Evolutionary conservation across 768 basidiomycete species (phyloP).

Genomic region (Suillus ampliporus): DNA sequence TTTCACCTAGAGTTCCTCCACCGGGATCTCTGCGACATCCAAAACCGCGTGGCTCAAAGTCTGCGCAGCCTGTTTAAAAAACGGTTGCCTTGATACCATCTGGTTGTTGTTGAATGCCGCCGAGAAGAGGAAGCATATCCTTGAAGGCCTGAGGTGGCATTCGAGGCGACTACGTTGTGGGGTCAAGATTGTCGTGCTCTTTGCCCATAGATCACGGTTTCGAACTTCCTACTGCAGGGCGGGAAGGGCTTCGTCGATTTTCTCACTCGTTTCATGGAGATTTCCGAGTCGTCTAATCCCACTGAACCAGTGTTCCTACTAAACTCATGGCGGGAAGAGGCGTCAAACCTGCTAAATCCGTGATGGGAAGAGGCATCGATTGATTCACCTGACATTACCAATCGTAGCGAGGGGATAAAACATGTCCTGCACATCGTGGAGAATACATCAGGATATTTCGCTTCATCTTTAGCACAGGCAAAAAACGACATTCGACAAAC

Average conservation of each 20-base stretch:
- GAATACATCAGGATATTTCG: conserved; percentile 7
- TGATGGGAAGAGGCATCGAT: conserved; percentile 14
- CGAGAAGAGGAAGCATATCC: conserved; percentile 18
- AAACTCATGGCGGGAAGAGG: no score
- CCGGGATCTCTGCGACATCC: background rate
- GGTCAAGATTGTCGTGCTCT: conserved; percentile 21
- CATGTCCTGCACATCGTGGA: conserved; percentile 9
- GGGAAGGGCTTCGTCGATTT: conserved; percentile 15
- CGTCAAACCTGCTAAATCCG: conserved; percentile 13
- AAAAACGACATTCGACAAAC: conserved; percentile 14
- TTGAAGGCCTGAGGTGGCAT: conserved; percentile 22
- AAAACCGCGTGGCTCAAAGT: background rate
- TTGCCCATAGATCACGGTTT: conserved; percentile 24
- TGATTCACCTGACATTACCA: background rate
- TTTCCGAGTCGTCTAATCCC: background rate
- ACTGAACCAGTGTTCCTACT: background rate
- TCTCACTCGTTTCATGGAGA: conserved; percentile 7
- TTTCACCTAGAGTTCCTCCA: conserved; percentile 6
- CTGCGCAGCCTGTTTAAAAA: background rate
- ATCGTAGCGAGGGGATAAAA: conserved; percentile 7
- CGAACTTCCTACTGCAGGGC: conserved; percentile 14
- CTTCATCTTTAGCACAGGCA: background rate
- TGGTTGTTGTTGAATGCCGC: conserved; percentile 24
- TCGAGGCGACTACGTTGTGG: background rate
- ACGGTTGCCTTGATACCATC: conserved; percentile 15